Evolutionary conservation across 305 asterid genomes (phyloP), one percentile per base, ranked within the genome.

Genomic region (Fraxinus paxiana): DNA sequence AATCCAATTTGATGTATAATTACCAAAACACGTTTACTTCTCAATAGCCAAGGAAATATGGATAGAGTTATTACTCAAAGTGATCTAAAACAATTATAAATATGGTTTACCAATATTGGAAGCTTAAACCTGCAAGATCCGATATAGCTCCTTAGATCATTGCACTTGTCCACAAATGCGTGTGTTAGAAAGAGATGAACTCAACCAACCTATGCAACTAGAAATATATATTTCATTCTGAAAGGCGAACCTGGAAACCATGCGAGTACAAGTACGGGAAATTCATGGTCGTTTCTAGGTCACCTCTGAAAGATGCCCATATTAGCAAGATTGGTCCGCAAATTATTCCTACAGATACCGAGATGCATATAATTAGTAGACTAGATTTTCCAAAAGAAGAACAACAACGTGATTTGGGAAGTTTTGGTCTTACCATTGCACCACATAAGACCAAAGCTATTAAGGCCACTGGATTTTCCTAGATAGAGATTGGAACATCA

Each of bases 371-470:
- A 67, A 26, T 67, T 67, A 67, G 20, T 9, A 26, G 73, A 67
- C 9, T 10, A n/a, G 18, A 67, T 67, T 67, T 67, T 67, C 37
- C 38, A 67, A 67, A 0, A 28, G 4, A 67, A 24, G 34, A 12
- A 26, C 35, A 67, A 59, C 12, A 59, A 67, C 7, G 13, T 28
- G 12, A 12, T 67, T 67, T 2, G 37, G 35, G 73, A 10, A 20
- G 70, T 59, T 59, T 28, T 67, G 2, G 59, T 31, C 63, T 74
- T 67, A 83, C 86, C 86, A 12, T 79, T 83, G 69, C 86, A 79
- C 86, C 86, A 83, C 86, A 83, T 83, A 41, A 83, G 70, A 3
- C 86, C 83, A n/a, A 79, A 83, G 81, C 86, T 79, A 79, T 83
- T 83, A 51, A 83, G 79, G 48, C 83, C 83, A 46, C 78, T 79